Evolutionary conservation across 169 alveolate species (phyloP), one percentile per base, ranked within the genome.

Genomic region (Eimeria acervulina): DNA sequence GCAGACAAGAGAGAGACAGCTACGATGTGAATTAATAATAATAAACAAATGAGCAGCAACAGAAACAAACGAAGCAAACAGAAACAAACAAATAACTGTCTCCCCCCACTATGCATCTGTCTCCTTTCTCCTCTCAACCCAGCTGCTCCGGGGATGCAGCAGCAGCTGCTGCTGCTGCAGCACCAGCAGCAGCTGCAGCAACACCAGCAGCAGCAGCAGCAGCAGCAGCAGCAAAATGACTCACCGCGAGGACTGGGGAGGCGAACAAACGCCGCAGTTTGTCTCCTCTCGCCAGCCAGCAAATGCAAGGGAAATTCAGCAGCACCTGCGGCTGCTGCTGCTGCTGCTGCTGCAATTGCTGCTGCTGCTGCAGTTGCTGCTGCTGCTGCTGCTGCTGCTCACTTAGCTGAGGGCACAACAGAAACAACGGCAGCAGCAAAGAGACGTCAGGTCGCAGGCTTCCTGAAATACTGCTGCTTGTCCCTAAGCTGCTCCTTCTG

Each of bases 261-360:
- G 59, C 55, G 33, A 78, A 78, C 8, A 78, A 63, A 15, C 89
- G 59, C 38, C 89, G 59, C 6, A 19, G 2, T 42, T n/a, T n/a
- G 63, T 78, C 89, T 15, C 38, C 61, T 23, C 89, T 78, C 38
- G 89, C 89, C 33, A 78, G 55, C 89, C 89, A 78, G 26, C 52
- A 78, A 15, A 78, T 78, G 89, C 89, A 78, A n/a, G 89, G 89
- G 33, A 78, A 78, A 31, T 78, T 26, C 89, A 21, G 59, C 89
- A 78, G 33, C 40, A 78, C 89, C 66, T 78, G 68, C 59, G 89
- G 59, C 89, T 78, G 89, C 89, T 38, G 89, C 89, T 78, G 89
- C 89, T 40, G 63, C 89, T 38, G 66, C 38, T 42, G 66, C 89
- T 17, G 59, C 89, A 17, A 33, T 63, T 8, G 63, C 63, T 40